Base-by-base conservation (phyloP, 352 stramenopile genomes). In the Phytophthora sansomeana region DNA sequence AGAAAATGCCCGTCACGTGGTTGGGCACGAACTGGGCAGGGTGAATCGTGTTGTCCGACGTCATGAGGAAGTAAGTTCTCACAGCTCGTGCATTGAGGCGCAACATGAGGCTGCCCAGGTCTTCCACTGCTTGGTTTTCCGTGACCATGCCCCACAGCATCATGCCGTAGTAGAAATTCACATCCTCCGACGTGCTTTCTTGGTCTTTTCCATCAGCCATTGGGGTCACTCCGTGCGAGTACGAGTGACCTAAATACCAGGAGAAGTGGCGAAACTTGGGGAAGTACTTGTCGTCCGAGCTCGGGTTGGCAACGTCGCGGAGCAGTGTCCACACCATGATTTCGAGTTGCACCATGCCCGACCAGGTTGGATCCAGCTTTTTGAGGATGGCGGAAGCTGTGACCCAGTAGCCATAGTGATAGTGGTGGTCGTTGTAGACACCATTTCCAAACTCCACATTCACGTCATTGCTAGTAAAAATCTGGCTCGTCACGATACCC, bases 341-440 rank as follows among this genome's bases (percentile, higher is more conserved):
- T 21, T 94, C 84, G 17, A 93, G 69, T 32, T 83, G 71, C 0
- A 44, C 39, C 72, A 90, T 86, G 1, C 78, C 65, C 30, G 46
- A 72, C 81, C 82, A 92, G 1, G 63, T 75, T 17, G 83, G 85
- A 51, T 94, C 74, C 3, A 92, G 56, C 48, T 91, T 82, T 53
- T 78, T 81, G 13, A 83, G 42, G 33, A 89, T 86, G 14, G 80
- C 80, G 4, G 75, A 80, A 0, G 65, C 76, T 14, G 72, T 80
- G 6, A 94, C 63, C 83, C 83, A 94, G 74, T 94, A 94, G 28
- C 83, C 85, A 59, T 91, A 94, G 68, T 94, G 85, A 51, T 91
- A 94, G 58, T 94, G 81, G 65, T 94, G 83, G 59, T 94, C 85
- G 59, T 94, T 94, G 78, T 94, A 94, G 38, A 94, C 78, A 21